Conservation (phyloP, 2,329 filamentous ascomycete species). For the Alternaria alternata region DNA sequence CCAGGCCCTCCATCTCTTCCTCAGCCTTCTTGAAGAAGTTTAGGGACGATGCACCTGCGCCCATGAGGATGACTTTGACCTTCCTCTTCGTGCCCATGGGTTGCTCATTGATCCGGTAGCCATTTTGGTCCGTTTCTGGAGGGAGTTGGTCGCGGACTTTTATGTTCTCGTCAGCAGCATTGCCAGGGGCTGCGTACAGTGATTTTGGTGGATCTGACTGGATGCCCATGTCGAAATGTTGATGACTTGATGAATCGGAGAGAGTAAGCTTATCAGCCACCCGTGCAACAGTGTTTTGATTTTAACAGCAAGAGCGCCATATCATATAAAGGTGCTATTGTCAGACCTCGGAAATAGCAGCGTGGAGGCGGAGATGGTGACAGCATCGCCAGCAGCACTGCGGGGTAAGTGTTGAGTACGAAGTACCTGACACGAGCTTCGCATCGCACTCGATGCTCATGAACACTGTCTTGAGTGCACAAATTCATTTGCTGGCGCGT, state of each 20-base stretch:
- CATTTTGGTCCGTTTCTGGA: slow-evolving; percentile 50
- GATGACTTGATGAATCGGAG: not conserved
- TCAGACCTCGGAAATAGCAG: slow-evolving; percentile 24
- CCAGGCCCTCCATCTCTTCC: slow-evolving; percentile 52
- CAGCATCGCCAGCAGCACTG: slow-evolving; percentile 13
- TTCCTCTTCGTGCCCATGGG: slow-evolving; percentile 54
- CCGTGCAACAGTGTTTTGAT: not conserved
- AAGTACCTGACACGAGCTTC: slow-evolving; percentile 1
- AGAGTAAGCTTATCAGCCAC: not conserved
- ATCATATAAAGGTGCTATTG: slow-evolving; percentile 6
- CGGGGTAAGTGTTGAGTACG: slow-evolving; percentile 18
- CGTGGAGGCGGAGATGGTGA: slow-evolving; percentile 12
- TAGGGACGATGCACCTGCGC: slow-evolving; percentile 53
- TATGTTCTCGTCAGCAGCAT: slow-evolving; percentile 35
- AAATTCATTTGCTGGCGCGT: not conserved
- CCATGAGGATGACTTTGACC: slow-evolving; percentile 54
- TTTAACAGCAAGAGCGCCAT: not conserved
- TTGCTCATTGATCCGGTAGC: slow-evolving; percentile 55
- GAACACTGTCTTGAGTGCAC: not conserved
- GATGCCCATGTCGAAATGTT: slow-evolving; percentile 22
- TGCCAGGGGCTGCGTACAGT: slow-evolving; percentile 25
- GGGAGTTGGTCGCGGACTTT: slow-evolving; percentile 38
- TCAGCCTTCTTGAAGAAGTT: slow-evolving; percentile 57
- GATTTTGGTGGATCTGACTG: slow-evolving; percentile 30
- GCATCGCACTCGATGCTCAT: not conserved